These are phyloP conservation scores for Schoenoplectus triqueter DNA, from an alignment of 202 grass and related monocot genomes.

Conservation along the genomic window DNA sequence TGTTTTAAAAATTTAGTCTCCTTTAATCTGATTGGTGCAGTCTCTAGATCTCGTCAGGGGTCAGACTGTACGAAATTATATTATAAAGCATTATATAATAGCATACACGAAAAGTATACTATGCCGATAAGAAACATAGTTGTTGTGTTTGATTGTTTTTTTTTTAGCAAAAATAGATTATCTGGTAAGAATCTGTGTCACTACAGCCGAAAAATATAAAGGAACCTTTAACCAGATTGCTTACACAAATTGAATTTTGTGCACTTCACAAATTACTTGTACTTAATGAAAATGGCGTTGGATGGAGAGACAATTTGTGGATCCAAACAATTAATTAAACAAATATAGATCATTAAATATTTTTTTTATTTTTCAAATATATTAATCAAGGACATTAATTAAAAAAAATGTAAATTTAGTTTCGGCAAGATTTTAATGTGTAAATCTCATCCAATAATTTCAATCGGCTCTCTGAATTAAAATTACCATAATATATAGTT, in stretches of 20 bases:
- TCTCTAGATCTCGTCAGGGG: conserved; percentile 18
- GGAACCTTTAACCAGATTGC: neutral
- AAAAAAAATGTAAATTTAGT: too few relatives aligned
- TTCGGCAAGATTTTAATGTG: too few relatives aligned
- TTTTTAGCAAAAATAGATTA: conserved; percentile 9
- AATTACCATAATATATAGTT: too few relatives aligned
- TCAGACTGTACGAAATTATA: conserved; percentile 26
- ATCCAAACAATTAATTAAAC: too few relatives aligned
- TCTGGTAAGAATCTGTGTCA: neutral
- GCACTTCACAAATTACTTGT: neutral
- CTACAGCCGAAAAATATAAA: neutral
- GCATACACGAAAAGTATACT: neutral
- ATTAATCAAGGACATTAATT: too few relatives aligned
- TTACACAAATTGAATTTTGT: neutral
- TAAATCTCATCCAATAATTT: too few relatives aligned
- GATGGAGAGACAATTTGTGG: too few relatives aligned
- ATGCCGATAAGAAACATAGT: conserved; percentile 1
- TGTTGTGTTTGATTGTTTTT: neutral
- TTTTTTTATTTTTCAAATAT: too few relatives aligned
- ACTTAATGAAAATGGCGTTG: neutral
- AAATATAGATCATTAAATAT: too few relatives aligned
- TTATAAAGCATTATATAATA: conserved; percentile 29
- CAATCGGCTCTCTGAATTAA: too few relatives aligned
- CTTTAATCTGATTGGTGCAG: neutral
- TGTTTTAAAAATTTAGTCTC: neutral